A percentile compares a stretch with the other conserved stretches of the same genome.
Conservation (phyloP, 1,284 basidiomycete genomes). For the Porogramme epimiltina region DNA sequence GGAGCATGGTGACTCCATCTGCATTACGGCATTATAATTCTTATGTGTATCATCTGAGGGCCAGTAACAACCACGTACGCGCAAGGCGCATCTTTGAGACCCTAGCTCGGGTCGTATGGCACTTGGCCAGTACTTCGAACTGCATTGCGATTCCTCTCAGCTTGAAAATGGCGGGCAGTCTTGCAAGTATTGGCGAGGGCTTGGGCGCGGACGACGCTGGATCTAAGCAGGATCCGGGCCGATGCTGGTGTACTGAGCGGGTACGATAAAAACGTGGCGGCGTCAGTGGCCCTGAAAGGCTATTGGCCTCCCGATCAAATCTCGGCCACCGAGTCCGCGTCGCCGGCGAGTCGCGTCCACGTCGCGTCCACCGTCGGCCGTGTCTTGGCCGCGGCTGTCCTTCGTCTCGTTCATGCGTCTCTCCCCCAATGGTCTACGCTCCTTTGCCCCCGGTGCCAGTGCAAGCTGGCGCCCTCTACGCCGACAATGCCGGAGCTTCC, state of each 20-base stretch:
- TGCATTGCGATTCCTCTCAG: constrained; percentile 49
- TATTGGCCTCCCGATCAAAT: constrained; percentile 27
- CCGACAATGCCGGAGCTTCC: constrained; percentile 21
- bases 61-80: constrained; percentile 44
- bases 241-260: too few species aligned
- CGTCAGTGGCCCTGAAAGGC: constrained; percentile 13
- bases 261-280: constrained; percentile 5
- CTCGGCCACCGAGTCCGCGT: constrained; percentile 1
- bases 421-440: constrained; percentile 10
- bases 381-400: neutral
- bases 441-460: neutral
- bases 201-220: too few species aligned
- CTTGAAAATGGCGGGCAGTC: neutral
- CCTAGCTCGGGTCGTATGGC: constrained; percentile 74
- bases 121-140: constrained; percentile 78
- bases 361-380: neutral
- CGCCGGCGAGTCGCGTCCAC: neutral
- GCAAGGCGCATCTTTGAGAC: constrained; percentile 76
- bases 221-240: too few species aligned
- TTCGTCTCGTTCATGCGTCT: constrained; percentile 13
- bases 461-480: constrained; percentile 5
- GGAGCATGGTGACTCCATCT: constrained; percentile 81
- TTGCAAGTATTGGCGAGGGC: too few species aligned
- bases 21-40: too few species aligned
- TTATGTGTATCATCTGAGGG: too few species aligned